A percentile compares a stretch with the other conserved stretches of the same genome.
Evolutionary conservation across 495 filamentous ascomycete genomes (phyloP).

Genomic region (Neohortaea acidophila): DNA sequence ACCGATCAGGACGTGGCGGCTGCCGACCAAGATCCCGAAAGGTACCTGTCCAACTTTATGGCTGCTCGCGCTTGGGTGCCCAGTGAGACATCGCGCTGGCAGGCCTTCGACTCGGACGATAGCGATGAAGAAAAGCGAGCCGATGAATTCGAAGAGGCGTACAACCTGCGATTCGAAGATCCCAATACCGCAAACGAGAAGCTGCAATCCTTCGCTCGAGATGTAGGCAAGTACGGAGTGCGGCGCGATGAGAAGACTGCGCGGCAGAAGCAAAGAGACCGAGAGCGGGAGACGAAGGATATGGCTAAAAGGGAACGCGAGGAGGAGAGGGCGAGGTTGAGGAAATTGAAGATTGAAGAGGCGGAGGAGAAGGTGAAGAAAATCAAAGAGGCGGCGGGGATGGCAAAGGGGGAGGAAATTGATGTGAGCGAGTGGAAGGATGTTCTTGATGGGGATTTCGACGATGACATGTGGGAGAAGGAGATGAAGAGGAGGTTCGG

Average conservation of each 20-base stretch:
- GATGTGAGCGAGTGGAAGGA: slow-evolving; percentile 64
- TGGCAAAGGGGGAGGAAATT: slow-evolving; percentile 45
- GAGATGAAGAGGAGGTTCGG: slow-evolving; percentile 80
- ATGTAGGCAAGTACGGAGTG: slow-evolving; percentile 64
- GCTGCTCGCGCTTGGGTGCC: slow-evolving; percentile 77
- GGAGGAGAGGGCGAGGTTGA: slow-evolving; percentile 65
- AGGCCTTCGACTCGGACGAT: slow-evolving; percentile 84
- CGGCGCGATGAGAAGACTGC: slow-evolving; percentile 55
- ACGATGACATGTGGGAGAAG: slow-evolving; percentile 70
- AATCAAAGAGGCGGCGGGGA: slow-evolving; percentile 74
- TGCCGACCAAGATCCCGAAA: slow-evolving; percentile 82
- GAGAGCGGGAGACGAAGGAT: slow-evolving; percentile 60
- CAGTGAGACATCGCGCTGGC: slow-evolving; percentile 38
- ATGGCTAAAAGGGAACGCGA: slow-evolving; percentile 60
- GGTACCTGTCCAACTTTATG: slow-evolving; percentile 79
- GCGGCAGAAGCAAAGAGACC: slow-evolving; percentile 61
- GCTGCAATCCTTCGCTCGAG: slow-evolving; percentile 72
- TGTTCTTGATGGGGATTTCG: slow-evolving; percentile 73
- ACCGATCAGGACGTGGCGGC: slow-evolving; percentile 48
- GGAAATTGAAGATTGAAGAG: slow-evolving; percentile 78
- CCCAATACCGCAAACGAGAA: slow-evolving; percentile 70
- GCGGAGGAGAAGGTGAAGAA: slow-evolving; percentile 64
- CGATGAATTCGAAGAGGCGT: slow-evolving; percentile 81
- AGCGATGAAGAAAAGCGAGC: slow-evolving; percentile 67
- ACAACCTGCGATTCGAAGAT: slow-evolving; percentile 93